phyloP scores from a whole-genome alignment of 495 filamentous ascomycete genomes.

The Sphaerosporella brunnea region DNA sequence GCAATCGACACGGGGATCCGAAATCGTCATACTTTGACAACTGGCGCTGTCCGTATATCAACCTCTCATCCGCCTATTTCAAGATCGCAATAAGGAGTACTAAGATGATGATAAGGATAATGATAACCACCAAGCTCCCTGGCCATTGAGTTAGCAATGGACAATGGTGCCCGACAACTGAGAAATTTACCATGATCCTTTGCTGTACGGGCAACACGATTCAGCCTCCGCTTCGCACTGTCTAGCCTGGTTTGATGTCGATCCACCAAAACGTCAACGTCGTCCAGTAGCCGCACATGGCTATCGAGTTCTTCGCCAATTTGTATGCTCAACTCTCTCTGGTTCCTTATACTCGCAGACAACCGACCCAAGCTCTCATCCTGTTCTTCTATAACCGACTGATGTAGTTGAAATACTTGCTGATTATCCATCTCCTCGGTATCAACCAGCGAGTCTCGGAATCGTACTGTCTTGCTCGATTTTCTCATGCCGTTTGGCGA shows the following conservation, averaged over 20 bases:
- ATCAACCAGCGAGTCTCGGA: conserved; percentile 49
- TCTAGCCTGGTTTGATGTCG: conserved; percentile 60
- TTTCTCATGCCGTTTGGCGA: conserved; percentile 17
- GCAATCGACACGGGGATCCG: neutral
- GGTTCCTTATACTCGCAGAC: conserved; percentile 70
- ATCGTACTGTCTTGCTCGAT: conserved; percentile 69
- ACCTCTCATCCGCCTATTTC: conserved; percentile 35
- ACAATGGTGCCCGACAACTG: too few species aligned
- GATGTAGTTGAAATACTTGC: conserved; percentile 76
- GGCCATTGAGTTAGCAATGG: too few species aligned
- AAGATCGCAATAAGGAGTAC: conserved; percentile 61
- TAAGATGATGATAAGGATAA: conserved; percentile 56
- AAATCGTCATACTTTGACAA: neutral
- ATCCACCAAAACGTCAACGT: conserved; percentile 66
- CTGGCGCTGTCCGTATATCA: neutral
- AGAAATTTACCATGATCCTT: conserved; percentile 45
- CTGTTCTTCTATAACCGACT: conserved; percentile 60
- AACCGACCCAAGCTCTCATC: conserved; percentile 83
- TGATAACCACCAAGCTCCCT: conserved; percentile 37
- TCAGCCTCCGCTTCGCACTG: conserved; percentile 51
- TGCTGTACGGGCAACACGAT: conserved; percentile 50
- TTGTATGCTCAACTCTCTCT: conserved; percentile 82
- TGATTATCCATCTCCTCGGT: conserved; percentile 42
- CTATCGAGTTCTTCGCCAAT: conserved; percentile 92
- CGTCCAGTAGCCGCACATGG: conserved; percentile 75